Base-by-base conservation (phyloP, 768 basidiomycete species). In the Paxillus ammoniavirescens region DNA sequence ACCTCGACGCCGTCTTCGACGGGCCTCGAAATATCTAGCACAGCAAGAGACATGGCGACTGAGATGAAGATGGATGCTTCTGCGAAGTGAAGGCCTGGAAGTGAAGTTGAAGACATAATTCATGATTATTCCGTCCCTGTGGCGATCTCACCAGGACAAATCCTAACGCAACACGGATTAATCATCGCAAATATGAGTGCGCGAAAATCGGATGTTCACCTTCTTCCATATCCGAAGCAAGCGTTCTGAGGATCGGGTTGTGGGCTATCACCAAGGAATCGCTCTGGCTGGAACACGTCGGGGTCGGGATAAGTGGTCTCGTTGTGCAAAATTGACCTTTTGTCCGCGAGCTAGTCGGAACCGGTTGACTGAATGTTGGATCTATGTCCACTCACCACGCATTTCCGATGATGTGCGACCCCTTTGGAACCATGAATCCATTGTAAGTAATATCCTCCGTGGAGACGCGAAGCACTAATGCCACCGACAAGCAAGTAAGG, bases 281-380 rank as follows among this genome's bases (percentile, higher is more conserved):
- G 65, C 30, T 75, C 74, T 5, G 74, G 73, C 3, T 56, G 59
- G 53, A 75, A 75, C 2, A 41, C 53, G 0, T 41, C 37, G 2
- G 75, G 73, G 41, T 73, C 61, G 5, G 66, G 62, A 50, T 75
- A 75, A 4, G 44, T 65, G 6, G 72, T 64, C 3, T 75, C 74
- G 61, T 86, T 77, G 43, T 79, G 78, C 1, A 81, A 66, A 65
- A 85, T 78, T n/a, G 65, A 69, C 82, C 84, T 83, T 49, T 38
- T n/a, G 59, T 15, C 35, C 23, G 9, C 21, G 30, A 8, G n/a
- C 2, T 14, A 7, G 26, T 17, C 30, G 13, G 2, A 8, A 38
- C 0, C 2, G 46, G 35, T 35, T 35, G 13, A 35, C 35, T 35
- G 10, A 2, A 13, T 12, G 10, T 35, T 14, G 35, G 35, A 35